A percentile compares a stretch with the other conserved stretches of the same genome.
phyloP scores from a whole-genome alignment of 2,329 filamentous ascomycete genomes.

The Plectosphaerella plurivora region DNA sequence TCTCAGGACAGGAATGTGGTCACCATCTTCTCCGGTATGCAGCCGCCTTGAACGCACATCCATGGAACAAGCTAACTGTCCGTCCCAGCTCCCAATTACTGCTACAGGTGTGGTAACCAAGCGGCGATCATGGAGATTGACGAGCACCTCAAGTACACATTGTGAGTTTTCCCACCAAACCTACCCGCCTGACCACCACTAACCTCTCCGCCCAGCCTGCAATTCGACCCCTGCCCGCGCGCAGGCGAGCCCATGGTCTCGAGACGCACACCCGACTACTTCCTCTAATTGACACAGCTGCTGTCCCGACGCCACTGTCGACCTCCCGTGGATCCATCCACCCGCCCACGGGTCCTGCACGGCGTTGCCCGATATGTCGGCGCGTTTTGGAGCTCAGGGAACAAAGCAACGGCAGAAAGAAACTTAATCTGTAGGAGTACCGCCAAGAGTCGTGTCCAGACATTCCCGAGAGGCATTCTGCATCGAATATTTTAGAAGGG shows the following conservation, averaged over 20 bases:
- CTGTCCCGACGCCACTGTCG: constrained; percentile 8
- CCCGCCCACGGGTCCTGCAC: constrained; percentile 2
- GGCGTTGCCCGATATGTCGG: constrained; percentile 6
- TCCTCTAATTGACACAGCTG: constrained; percentile 62
- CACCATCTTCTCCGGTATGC: constrained; percentile 90
- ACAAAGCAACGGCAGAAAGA: neutral
- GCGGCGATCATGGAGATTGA: constrained; percentile 99
- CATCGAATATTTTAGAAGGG: constrained; percentile 7
- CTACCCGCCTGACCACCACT: neutral
- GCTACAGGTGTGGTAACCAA: constrained; percentile 98
- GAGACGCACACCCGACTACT: constrained; percentile 96
- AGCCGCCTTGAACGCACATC: neutral
- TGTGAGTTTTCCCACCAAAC: constrained; percentile 58
- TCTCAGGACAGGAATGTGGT: constrained; percentile 97
- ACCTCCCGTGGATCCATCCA: neutral
- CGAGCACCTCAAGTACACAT: constrained; percentile 98
- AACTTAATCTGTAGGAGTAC: constrained; percentile 12
- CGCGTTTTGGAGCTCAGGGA: constrained; percentile 10
- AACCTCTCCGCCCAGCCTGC: constrained; percentile 60
- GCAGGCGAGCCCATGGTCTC: constrained; percentile 99
- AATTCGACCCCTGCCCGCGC: constrained; percentile 97
- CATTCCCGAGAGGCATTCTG: constrained; percentile 10
- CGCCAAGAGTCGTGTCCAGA: constrained; percentile 7
- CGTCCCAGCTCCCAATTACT: constrained; percentile 76
- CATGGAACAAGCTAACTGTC: neutral